Conservation (phyloP, 805 yeast species). For the Kodamaea restingae region DNA sequence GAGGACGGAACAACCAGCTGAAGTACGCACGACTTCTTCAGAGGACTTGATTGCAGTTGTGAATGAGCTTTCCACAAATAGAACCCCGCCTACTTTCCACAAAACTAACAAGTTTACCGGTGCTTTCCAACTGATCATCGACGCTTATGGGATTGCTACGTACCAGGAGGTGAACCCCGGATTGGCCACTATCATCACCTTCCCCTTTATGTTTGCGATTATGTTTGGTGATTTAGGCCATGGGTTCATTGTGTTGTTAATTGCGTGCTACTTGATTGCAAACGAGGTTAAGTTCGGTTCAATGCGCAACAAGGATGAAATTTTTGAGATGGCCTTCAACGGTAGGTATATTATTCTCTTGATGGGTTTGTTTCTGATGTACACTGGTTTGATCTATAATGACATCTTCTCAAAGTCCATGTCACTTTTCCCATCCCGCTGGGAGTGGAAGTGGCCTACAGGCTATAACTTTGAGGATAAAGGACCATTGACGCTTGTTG, state of each 20-base stretch:
- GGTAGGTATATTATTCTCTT: conserved; percentile 88
- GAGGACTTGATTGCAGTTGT: conserved; percentile 35
- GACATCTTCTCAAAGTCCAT: conserved; percentile 90
- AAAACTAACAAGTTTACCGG: conserved; percentile 90
- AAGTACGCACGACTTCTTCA: conserved; percentile 16
- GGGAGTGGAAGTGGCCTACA: conserved; percentile 77
- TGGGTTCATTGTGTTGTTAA: conserved; percentile 76
- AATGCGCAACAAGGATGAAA: conserved; percentile 74
- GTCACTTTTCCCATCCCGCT: conserved; percentile 83
- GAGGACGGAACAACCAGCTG: neutral
- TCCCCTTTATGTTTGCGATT: conserved; percentile 97
- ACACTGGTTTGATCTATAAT: conserved; percentile 90
- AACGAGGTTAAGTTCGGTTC: conserved; percentile 68
- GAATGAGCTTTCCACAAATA: conserved; percentile 65
- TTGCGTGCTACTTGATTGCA: conserved; percentile 65
- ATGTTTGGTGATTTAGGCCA: conserved; percentile 99
- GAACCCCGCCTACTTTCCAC: conserved; percentile 92
- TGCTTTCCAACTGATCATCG: conserved; percentile 91
- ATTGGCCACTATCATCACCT: conserved; percentile 87
- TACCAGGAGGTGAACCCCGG: conserved; percentile 97
- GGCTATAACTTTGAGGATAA: conserved; percentile 61
- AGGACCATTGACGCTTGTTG: conserved; percentile 45
- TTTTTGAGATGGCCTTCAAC: conserved; percentile 91
- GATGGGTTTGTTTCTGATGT: conserved; percentile 95
- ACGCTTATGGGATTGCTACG: conserved; percentile 90